A percentile compares a stretch with the other conserved stretches of the same genome.
These are phyloP conservation scores for Begonia fuchsioides DNA, from an alignment of 306 rosid species.

Conservation along the genomic window DNA sequence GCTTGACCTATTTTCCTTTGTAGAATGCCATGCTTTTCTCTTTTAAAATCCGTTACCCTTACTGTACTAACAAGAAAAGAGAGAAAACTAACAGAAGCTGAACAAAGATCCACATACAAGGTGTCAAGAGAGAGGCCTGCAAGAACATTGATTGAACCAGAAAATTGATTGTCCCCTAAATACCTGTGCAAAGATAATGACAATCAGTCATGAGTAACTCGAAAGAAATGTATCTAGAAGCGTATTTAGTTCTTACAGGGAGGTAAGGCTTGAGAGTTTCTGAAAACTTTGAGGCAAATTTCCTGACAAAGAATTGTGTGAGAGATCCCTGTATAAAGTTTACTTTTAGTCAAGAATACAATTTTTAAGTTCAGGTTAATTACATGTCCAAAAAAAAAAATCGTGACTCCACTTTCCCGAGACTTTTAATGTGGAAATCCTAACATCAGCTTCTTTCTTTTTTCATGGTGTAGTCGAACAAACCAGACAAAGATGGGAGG, in stretches of 20 bases:
- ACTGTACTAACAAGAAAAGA: too few relatives aligned
- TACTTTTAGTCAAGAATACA: slow-evolving; percentile 4
- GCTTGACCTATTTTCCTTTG: too few relatives aligned
- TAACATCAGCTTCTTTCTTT: neutral
- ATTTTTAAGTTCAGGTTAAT: too few relatives aligned
- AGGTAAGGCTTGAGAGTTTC: slow-evolving; percentile 47
- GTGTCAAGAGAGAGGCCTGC: slow-evolving; percentile 52
- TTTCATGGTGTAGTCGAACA: slow-evolving; percentile 1
- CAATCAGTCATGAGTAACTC: slow-evolving; percentile 10
- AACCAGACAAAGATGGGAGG: neutral
- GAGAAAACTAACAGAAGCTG: too few relatives aligned
- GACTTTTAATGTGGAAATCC: neutral
- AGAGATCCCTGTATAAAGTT: slow-evolving; percentile 57
- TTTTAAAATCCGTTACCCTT: too few relatives aligned
- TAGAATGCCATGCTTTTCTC: too few relatives aligned
- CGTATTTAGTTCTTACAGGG: slow-evolving; percentile 38
- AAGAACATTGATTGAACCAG: slow-evolving; percentile 66
- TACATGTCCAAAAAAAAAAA: too few relatives aligned
- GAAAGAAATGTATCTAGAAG: neutral
- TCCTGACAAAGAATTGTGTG: slow-evolving; percentile 64
- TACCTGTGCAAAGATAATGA: slow-evolving; percentile 32
- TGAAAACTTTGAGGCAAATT: slow-evolving; percentile 66
- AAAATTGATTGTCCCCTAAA: slow-evolving; percentile 53
- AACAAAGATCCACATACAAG: slow-evolving; percentile 44
- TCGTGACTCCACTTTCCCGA: too few relatives aligned